These are phyloP conservation scores for Thelonectria discophora DNA, from an alignment of 2,329 filamentous ascomycete species.

Conservation along the genomic window DNA sequence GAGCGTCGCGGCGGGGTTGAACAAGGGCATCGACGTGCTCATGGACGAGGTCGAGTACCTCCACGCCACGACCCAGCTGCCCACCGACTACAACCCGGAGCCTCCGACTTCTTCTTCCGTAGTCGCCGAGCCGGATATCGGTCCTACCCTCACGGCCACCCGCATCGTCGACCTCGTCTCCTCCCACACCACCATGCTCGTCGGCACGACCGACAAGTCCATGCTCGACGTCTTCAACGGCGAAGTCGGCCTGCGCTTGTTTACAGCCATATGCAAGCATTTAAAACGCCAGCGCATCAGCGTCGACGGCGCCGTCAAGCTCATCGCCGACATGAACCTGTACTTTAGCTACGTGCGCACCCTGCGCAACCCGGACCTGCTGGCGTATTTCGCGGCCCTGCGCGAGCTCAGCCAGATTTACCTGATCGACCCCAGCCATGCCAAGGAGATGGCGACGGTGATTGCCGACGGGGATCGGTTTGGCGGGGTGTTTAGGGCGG, in stretches of 20 bases:
- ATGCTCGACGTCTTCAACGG: conserved; percentile 99
- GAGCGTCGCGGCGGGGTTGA: conserved; percentile 91
- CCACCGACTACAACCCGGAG: conserved; percentile 88
- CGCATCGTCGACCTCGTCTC: conserved; percentile 86
- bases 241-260: conserved; percentile 92
- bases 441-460: conserved; percentile 93
- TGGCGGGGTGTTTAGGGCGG: conserved; percentile 88
- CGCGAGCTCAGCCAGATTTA: conserved; percentile 96
- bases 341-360: conserved; percentile 87
- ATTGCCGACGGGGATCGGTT: conserved; percentile 94
- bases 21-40: conserved; percentile 96
- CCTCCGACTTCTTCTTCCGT: conserved; percentile 31
- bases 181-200: conserved; percentile 90
- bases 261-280: conserved; percentile 93
- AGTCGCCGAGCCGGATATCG: conserved; percentile 55
- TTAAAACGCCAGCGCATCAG: conserved; percentile 94
- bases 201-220: conserved; percentile 95
- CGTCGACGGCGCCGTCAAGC: conserved; percentile 85
- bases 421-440: conserved; percentile 82
- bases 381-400: conserved; percentile 90
- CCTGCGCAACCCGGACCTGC: conserved; percentile 82
- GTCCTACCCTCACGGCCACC: conserved; percentile 80
- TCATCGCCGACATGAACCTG: conserved; percentile 96
- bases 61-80: conserved; percentile 84
- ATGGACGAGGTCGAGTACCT: conserved; percentile 99